Evolutionary conservation across 2,329 filamentous ascomycete genomes (phyloP).

Genomic region (Penicillium sp.): DNA sequence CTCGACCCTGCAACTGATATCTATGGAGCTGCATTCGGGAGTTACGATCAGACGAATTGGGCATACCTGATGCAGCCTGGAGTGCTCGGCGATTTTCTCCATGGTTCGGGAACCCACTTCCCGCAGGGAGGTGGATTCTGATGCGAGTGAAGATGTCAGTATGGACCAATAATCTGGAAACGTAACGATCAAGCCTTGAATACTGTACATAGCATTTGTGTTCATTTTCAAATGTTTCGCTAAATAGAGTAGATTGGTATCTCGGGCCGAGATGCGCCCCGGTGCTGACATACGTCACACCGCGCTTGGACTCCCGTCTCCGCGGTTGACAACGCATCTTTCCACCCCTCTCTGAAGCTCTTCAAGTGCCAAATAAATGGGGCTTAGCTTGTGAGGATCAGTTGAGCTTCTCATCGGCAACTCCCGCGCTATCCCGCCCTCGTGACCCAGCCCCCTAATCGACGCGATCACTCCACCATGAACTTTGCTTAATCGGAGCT

Average conservation of each 20-base stretch:
- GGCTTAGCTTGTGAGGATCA: not conserved
- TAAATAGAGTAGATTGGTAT: not conserved
- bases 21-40: not conserved
- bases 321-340: constrained; percentile 24
- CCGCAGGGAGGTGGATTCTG: not conserved
- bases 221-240: too few relatives aligned
- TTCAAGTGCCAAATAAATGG: not conserved
- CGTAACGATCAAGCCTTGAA: too few relatives aligned
- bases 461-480: constrained; percentile 23
- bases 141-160: not conserved
- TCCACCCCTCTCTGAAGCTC: constrained; percentile 6
- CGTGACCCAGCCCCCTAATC: constrained; percentile 1
- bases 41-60: not conserved
- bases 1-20: not conserved
- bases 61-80: not conserved
- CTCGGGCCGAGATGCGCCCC: constrained; percentile 11
- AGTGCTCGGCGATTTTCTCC: not conserved
- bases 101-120: not conserved
- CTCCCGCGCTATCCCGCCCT: not conserved
- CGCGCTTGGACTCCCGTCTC: constrained; percentile 20
- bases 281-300: constrained; percentile 24
- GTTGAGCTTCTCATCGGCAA: not conserved
- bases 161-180: too few relatives aligned
- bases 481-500: constrained; percentile 26
- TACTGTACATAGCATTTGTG: too few relatives aligned